Conservation (phyloP, 192 early-diverging fungal genomes). For the Coemansia sp. region DNA sequence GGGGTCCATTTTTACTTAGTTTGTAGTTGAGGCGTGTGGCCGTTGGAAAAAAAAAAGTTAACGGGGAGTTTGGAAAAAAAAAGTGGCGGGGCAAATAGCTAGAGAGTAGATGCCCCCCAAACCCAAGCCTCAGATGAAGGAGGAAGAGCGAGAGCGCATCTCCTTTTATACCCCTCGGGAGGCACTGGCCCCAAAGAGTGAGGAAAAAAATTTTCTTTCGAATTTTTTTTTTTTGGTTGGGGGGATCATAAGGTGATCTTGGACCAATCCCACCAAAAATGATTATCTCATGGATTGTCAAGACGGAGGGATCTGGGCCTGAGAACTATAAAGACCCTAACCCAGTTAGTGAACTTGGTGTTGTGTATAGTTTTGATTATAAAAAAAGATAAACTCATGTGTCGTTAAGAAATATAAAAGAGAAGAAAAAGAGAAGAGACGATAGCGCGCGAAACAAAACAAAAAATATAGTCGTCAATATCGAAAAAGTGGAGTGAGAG, state of each 20-base stretch:
- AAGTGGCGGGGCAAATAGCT: slow-evolving; percentile 31
- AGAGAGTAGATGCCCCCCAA: slow-evolving; percentile 46
- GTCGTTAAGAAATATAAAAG: not conserved
- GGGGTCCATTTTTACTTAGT: slow-evolving; percentile 30
- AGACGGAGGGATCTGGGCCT: not conserved
- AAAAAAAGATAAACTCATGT: not conserved
- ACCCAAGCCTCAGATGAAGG: slow-evolving; percentile 7
- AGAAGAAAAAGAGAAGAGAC: not conserved
- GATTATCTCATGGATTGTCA: not conserved
- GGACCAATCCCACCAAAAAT: not conserved
- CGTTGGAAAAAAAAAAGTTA: not conserved
- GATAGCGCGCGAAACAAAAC: not conserved
- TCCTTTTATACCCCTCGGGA: slow-evolving; percentile 26
- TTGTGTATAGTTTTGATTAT: no score
- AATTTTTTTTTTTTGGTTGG: not conserved
- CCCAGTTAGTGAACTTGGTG: not conserved
- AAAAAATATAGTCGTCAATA: slow-evolving; percentile 14
- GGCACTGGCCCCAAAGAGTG: no score
- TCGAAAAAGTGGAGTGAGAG: not conserved
- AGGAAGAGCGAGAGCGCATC: not conserved
- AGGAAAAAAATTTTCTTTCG: not conserved
- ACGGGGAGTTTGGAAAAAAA: not conserved
- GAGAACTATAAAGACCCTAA: not conserved
- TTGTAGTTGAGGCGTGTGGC: not conserved
- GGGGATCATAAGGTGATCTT: not conserved